Evolutionary conservation across 2,329 filamentous ascomycete genomes (phyloP), one percentile per base, ranked within the genome.

Genomic region (Arthrocladium fulminans): DNA sequence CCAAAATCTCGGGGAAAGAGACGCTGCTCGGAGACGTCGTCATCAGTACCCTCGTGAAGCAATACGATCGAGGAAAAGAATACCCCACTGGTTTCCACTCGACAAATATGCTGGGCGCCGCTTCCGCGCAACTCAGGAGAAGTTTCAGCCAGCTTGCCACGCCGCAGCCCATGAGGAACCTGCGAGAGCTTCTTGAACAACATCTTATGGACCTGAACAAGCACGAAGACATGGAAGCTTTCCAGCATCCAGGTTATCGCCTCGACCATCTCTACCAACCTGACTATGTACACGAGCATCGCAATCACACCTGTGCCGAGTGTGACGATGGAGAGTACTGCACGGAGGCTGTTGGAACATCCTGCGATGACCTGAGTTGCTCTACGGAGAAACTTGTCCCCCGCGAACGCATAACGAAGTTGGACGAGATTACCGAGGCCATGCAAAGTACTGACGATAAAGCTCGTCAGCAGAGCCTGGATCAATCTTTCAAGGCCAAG

Each of bases 1-100:
- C 67, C 1, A 51, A 65, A 0, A 41, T 17, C 19, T 30, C 17
- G 13, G 17, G 34, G 23, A 25, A 51, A 1, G 54, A 59, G n/a
- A 57, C 60, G 20, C 37, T 60, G 6, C 53, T 66, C 2, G 63
- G 64, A 3, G 63, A 66, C 51, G 54, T 65, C 12, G 46, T 63
- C n/a, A 56, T 64, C 37, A 61, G 61, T 30, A 52, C 45, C 8
- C 43, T 37, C 0, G 19, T 63, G 8, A 46, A 61, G 0, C 52
- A 61, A 43, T 58, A 59, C 43, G 61, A 63, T 45, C 54, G 56
- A 35, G 59, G 57, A 5, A 50, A 54, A n/a, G 51, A 51, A 20
- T 57, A 52, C 39, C 45, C 54, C 0, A 46, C 51, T 19, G 46
- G 39, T n/a, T 57, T 60, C 15, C 24, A 24, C 24, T 45, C 52